Evolutionary conservation across 2,329 filamentous ascomycete species (phyloP).

Genomic region (Aquanectria penicillioides): DNA sequence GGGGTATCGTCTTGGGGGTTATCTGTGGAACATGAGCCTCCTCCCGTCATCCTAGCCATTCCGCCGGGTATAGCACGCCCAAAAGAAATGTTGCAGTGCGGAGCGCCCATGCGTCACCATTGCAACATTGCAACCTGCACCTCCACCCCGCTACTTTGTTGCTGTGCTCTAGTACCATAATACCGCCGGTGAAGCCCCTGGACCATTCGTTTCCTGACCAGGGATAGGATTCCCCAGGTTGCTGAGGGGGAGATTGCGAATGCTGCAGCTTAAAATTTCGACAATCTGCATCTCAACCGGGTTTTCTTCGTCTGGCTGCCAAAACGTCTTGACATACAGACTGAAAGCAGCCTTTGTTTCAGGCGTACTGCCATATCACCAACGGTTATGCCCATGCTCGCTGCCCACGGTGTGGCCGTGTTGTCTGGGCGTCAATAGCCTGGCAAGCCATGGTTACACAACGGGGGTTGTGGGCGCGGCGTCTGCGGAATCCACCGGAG

Average conservation of each 20-base stretch:
- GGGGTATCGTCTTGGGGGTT: neutral
- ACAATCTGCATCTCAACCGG: neutral
- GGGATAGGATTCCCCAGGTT: no score
- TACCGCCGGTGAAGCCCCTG: neutral
- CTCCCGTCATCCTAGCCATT: neutral
- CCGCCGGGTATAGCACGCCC: neutral
- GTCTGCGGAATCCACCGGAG: conserved; percentile 20
- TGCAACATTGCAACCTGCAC: neutral
- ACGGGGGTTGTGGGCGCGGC: conserved; percentile 12
- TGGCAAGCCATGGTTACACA: conserved; percentile 31
- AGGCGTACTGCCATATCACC: neutral
- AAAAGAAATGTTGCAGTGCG: neutral
- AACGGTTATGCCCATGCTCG: neutral
- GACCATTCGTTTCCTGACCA: neutral
- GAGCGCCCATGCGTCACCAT: neutral
- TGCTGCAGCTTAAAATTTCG: neutral
- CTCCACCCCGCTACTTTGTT: no score
- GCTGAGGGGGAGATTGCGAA: neutral
- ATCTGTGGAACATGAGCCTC: neutral
- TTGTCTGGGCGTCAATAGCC: conserved; percentile 13
- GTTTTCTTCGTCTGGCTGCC: no score
- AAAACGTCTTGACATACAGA: no score
- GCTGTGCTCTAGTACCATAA: no score
- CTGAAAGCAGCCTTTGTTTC: neutral
- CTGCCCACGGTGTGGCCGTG: neutral